Evolutionary conservation across 768 basidiomycete genomes (phyloP).

Genomic region (Suillus placidus): DNA sequence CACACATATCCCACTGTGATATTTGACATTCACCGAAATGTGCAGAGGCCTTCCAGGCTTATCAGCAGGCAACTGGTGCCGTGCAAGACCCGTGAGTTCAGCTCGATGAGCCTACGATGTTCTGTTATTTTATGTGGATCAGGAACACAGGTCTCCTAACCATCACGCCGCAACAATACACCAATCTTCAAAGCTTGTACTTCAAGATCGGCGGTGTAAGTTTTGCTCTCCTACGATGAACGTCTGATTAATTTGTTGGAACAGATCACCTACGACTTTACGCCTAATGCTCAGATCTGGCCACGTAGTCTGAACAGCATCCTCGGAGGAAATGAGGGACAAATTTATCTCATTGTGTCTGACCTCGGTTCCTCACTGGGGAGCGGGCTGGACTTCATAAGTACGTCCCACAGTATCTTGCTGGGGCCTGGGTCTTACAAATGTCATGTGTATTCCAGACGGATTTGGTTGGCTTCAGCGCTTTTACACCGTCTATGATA

Average conservation of each 20-base stretch:
- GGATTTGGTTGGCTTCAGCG: constrained; percentile 62
- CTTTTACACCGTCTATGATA: constrained; percentile 60
- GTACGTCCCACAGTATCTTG: constrained; percentile 35
- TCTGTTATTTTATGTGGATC: background rate
- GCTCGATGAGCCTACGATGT: background rate
- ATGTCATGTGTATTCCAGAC: constrained; percentile 34
- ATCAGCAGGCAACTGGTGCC: constrained; percentile 56
- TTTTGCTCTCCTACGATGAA: background rate
- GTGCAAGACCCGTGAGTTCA: constrained; percentile 47
- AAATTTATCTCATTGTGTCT: constrained; percentile 60
- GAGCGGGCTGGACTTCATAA: constrained; percentile 67
- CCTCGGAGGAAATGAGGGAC: constrained; percentile 53
- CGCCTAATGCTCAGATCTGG: constrained; percentile 72
- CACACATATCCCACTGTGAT: background rate
- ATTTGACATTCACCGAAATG: constrained; percentile 5
- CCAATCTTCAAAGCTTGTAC: constrained; percentile 21
- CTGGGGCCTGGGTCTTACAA: background rate
- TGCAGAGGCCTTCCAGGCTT: constrained; percentile 57
- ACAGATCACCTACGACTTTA: constrained; percentile 56
- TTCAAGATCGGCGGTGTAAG: constrained; percentile 32
- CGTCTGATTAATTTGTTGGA: background rate
- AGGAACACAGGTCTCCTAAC: constrained; percentile 24
- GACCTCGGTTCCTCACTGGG: constrained; percentile 56
- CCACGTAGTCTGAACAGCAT: constrained; percentile 59
- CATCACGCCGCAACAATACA: constrained; percentile 22